phyloP scores from a whole-genome alignment of 768 basidiomycete species.

The Hericium erinaceus region DNA sequence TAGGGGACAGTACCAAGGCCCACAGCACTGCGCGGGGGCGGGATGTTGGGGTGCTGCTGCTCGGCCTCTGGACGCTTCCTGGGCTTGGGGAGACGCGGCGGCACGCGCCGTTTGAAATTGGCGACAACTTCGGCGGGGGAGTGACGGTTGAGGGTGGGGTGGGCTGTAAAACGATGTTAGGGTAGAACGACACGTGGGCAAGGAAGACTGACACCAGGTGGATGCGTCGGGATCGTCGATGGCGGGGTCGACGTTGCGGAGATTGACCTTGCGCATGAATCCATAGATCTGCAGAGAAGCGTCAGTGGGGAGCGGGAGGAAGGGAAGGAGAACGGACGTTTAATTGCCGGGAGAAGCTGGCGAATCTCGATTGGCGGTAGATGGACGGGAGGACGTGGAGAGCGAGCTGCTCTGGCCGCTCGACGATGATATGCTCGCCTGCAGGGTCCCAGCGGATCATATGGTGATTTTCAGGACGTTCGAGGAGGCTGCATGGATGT shows the following conservation, averaged over 20 bases:
- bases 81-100: conserved; percentile 83
- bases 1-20: conserved; percentile 62
- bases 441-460: conserved; percentile 96
- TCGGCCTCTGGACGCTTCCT: conserved; percentile 64
- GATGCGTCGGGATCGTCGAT: conserved; percentile 95
- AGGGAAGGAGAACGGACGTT: conserved; percentile 44
- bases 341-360: conserved; percentile 94
- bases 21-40: conserved; percentile 69
- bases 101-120: conserved; percentile 92
- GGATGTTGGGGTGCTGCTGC: conserved; percentile 61
- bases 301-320: conserved; percentile 13
- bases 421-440: conserved; percentile 93
- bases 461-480: conserved; percentile 87
- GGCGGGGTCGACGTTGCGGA: conserved; percentile 89
- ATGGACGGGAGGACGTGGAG: conserved; percentile 89
- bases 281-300: conserved; percentile 72
- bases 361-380: conserved; percentile 94
- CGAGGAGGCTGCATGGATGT: conserved; percentile 53
- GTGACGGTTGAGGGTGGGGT: conserved; percentile 84
- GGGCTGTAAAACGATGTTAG: conserved; percentile 41
- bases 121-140: conserved; percentile 86
- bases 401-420: conserved; percentile 87
- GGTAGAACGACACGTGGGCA: conserved; percentile 5
- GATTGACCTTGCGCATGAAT: conserved; percentile 96
- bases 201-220: conserved; percentile 77